Base-by-base conservation (phyloP, 768 basidiomycete species). In the Lentinula edodes region DNA sequence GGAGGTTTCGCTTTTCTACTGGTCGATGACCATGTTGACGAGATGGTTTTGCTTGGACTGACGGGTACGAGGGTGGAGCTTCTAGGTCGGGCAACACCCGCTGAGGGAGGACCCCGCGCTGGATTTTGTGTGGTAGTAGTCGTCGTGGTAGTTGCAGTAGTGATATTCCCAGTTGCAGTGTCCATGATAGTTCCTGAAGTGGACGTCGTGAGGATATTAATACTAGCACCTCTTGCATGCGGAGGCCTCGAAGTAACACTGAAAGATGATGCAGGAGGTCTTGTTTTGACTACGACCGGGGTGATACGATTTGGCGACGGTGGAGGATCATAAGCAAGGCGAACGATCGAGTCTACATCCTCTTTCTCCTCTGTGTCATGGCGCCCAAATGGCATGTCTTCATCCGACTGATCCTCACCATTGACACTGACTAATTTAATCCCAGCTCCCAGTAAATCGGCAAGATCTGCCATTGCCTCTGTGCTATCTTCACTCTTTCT, bases 171-270 rank as follows among this genome's bases (percentile, higher is more conserved):
- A 39, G 35, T 39, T 9, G 38, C 12, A 1, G 16, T 62, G 51
- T 38, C 45, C 62, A 43, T 58, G 10, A 60, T 48, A 60, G 42
- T 51, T 16, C 28, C 67, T 10, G 53, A 38, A 1, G 35, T 54
- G 18, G 53, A 38, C 5, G 35, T 54, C 18, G 53, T 38, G 34
- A 54, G 36, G 12, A 54, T 23, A 38, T 54, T 54, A 34, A 54
- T 38, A 54, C 53, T 54, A 50, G 54, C 66, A 58, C 60, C 67
- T 62, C 66, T 75, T 55, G 70, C 68, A 34, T 82, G 69, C 52
- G 77, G 74, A 20, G 86, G 85, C 20, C 86, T 73, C 18, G 85
- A 86, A 2, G 82, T 84, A 51, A 88, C 86, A 62, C 82, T 83
- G 66, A 88, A 88, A 32, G 84, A 75, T 6, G 83, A 79, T 9